Base-by-base conservation (phyloP, 495 filamentous ascomycete species). In the Tetracladium setigerum region DNA sequence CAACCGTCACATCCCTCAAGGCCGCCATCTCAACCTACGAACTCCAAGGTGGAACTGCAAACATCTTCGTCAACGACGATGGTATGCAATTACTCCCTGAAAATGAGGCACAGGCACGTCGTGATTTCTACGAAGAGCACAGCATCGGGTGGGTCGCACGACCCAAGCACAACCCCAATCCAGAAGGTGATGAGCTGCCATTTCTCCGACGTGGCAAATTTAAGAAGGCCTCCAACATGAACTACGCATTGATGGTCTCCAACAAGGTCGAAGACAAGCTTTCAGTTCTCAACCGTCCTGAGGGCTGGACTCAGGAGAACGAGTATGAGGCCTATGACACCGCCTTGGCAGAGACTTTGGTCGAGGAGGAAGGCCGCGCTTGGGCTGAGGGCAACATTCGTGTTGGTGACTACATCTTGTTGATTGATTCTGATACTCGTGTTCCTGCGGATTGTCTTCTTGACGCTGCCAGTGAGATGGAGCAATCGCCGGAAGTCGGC, bases 141-240 rank as follows among this genome's bases (percentile, higher is more conserved):
- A 79, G 72, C 44, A 79, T 82, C 40, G 76, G 77, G 42, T 82
- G 76, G 76, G 74, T 78, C 10, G 70, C 76, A 31, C 67, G 78
- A 30, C 79, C 81, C 17, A 67, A 66, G 44, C 79, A 86, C 57
- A 57, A 50, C 38, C 45, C 45, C 16, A 53, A 50, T 36, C 54
- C 54, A 24, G 41, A 52, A 19, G 67, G 57, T 30, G 62, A 60
- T 15, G 54, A 44, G 35, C 50, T 56, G 54, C 34, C 24, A 8
- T 84, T 82, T 58, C 52, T 76, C 19, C 73, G 81, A 10, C 66
- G 73, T 6, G 81, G 81, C 38, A 84, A 84, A 59, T 85, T 85
- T 68, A 85, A 85, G 68, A 85, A 84, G 59, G 81, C 81, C 18
- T 83, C 79, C 22, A 85, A 85, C 62, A 85, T 85, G 81, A 85